Conservation (phyloP, 73 alveolate genomes). For the Paramecium primaurelia region DNA sequence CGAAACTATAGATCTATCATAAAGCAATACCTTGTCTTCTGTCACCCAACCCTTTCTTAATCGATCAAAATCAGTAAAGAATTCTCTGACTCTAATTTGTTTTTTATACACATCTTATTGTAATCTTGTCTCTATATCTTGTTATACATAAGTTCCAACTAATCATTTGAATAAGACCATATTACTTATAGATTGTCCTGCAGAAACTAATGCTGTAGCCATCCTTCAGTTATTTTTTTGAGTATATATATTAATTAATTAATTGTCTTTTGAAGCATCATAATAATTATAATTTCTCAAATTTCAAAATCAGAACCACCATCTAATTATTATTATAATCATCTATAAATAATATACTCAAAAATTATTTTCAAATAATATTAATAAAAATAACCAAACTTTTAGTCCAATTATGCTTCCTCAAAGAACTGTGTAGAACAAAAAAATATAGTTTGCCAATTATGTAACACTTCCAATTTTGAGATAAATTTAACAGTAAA, state of each 20-base stretch:
- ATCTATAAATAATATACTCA: neutral
- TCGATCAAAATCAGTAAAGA: constrained; percentile 89
- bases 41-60: constrained; percentile 93
- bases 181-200: constrained; percentile 39
- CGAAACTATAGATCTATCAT: constrained; percentile 61
- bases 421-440: neutral
- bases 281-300: neutral
- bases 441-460: neutral
- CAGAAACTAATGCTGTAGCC: constrained; percentile 35
- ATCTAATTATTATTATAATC: neutral
- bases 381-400: neutral
- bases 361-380: neutral
- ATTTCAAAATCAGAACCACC: neutral
- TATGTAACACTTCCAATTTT: neutral
- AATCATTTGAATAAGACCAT: neutral
- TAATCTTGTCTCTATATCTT: constrained; percentile 61
- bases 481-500: neutral
- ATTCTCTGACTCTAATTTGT: constrained; percentile 83
- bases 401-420: neutral
- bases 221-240: constrained; percentile 20
- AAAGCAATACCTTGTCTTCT: constrained; percentile 67
- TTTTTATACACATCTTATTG: constrained; percentile 76
- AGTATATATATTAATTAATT: neutral
- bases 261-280: neutral
- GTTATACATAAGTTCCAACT: constrained; percentile 41